phyloP scores from a whole-genome alignment of 2,329 filamentous ascomycete species.

The Coniella lustricola region DNA sequence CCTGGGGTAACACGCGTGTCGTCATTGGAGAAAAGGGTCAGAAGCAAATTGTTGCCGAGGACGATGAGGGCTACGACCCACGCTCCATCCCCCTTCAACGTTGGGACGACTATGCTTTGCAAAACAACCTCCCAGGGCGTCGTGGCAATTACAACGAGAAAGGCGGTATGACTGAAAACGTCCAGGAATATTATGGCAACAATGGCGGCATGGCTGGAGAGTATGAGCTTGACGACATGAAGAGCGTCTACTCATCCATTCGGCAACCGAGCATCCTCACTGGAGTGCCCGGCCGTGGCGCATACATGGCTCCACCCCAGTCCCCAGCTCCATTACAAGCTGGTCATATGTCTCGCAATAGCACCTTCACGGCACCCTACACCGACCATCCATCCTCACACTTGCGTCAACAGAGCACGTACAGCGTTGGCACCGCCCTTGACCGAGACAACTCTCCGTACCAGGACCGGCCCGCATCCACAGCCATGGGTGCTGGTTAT shows the following conservation, averaged over 20 bases:
- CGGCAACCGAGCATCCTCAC: conserved; percentile 82
- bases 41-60: conserved; percentile 83
- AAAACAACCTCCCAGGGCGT: conserved; percentile 84
- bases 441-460: conserved; percentile 50
- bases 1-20: conserved; percentile 96
- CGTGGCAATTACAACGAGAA: conserved; percentile 62
- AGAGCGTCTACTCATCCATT: conserved; percentile 89
- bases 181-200: conserved; percentile 69
- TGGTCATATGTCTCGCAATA: conserved; percentile 31
- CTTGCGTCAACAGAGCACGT: conserved; percentile 56
- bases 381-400: conserved; percentile 38
- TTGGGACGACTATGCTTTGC: conserved; percentile 91
- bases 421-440: conserved; percentile 52
- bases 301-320: conserved; percentile 71
- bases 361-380: conserved; percentile 40
- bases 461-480: conserved; percentile 50
- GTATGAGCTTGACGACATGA: conserved; percentile 99
- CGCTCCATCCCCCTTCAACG: conserved; percentile 87
- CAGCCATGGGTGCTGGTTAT: neutral
- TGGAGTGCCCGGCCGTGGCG: conserved; percentile 63
- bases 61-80: conserved; percentile 82
- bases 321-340: conserved; percentile 67
- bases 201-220: conserved; percentile 37
- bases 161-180: conserved; percentile 54
- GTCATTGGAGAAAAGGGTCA: conserved; percentile 90